Conservation (phyloP, 495 filamentous ascomycete species). For the Lasiosphaeria hispida region DNA sequence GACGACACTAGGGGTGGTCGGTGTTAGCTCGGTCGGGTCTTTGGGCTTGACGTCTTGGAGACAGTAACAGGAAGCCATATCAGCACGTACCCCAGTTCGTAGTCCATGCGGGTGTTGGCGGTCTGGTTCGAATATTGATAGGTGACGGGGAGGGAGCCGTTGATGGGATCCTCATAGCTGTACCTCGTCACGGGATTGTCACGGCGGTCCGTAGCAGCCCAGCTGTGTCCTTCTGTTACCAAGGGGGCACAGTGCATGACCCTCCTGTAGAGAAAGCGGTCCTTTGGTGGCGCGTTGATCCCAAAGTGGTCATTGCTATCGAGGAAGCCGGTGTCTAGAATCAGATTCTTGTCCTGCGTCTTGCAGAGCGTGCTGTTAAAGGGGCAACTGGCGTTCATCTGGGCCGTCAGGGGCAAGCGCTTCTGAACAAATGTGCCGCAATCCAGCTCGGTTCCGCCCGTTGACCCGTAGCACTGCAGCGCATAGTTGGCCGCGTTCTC, state of each 20-base stretch:
- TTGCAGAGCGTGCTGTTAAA: conserved; percentile 17
- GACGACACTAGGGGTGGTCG: too few species aligned
- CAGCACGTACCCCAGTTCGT: too few species aligned
- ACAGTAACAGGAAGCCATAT: too few species aligned
- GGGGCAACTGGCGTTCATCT: conserved; percentile 16
- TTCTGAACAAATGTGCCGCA: conserved; percentile 8
- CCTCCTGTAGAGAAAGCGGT: conserved; percentile 10
- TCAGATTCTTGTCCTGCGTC: conserved; percentile 4
- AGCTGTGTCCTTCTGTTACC: conserved; percentile 1
- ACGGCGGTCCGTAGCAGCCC: not conserved
- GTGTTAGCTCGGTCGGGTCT: too few species aligned
- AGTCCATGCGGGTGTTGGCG: too few species aligned
- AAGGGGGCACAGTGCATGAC: conserved; percentile 19
- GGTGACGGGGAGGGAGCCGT: not conserved
- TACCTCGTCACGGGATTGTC: conserved; percentile 2
- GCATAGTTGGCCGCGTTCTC: conserved; percentile 14
- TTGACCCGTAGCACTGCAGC: conserved; percentile 15
- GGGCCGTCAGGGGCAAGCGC: not conserved
- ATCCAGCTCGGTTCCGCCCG: not conserved
- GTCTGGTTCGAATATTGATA: too few species aligned
- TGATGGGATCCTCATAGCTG: not conserved
- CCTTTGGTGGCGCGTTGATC: conserved; percentile 5
- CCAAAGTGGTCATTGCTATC: conserved; percentile 22
- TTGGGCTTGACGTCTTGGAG: too few species aligned
- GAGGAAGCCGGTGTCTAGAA: conserved; percentile 20